Base-by-base conservation (phyloP, 2,329 filamentous ascomycete species). In the Chaetomiaceae sp. region DNA sequence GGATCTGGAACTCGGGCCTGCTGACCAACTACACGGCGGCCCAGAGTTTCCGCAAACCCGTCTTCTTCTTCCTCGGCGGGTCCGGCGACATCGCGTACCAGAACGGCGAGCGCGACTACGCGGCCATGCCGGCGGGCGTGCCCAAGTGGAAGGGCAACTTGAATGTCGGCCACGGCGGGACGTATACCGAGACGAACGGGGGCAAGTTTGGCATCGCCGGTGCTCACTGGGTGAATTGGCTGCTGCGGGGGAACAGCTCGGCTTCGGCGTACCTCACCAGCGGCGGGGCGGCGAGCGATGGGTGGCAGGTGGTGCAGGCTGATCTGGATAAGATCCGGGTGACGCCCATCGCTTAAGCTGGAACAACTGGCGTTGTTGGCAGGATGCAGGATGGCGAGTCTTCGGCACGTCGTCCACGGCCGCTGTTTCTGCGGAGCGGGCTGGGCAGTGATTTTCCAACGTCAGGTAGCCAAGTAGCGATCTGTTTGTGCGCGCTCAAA, bases 111-210 rank as follows among this genome's bases (percentile, higher is more conserved):
- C 43, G 58, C 18, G 58, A 59, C 36, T 61, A 59, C 30, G 20
- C 18, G 5, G 13, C 18, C n/a, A 47, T 61, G 10, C 55, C 57
- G 2, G 29, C 34, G 9, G 53, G 53, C 5, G 48, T 49, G 7
- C 55, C 57, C 21, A 50, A 49, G 46, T 61, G 57, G 57, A 61
- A 59, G 51, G 59, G 51, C 9, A 61, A 61, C 41, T 36, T 61
- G 18, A 5, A 45, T 13, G 59, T 58, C 10, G 59, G 57, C 1
- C 57, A 60, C 25, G 46, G 45, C 23, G 59, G 55, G 5, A 58
- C 57, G 2, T 59, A 56, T 14, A 27, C 20, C 10, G 44, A 59
- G 18, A 5, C 10, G 16, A 55, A 59, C 43, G 55, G 51, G 5
- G 58, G 58, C 38, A 59, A 55, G 53, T 61, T 56, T 47, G 58